Percentiles rank a stretch among this genome's conserved stretches.
phyloP scores from a whole-genome alignment of 352 stramenopile species.

The Chrysophaeum taylorii region DNA sequence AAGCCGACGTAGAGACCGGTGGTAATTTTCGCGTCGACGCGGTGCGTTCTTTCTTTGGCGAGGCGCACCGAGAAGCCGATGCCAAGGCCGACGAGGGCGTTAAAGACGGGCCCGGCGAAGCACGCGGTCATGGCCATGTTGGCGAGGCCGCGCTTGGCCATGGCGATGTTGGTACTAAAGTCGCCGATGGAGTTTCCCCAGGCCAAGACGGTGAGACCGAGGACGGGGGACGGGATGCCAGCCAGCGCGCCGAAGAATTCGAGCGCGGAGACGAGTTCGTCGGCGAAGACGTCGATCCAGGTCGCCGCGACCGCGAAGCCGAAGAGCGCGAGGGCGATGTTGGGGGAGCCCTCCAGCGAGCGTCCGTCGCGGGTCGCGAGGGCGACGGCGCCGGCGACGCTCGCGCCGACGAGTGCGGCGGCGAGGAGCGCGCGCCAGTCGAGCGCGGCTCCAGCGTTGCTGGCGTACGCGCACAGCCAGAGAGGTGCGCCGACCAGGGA shows the following conservation, averaged over 20 bases:
- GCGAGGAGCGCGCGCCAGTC: too few species aligned
- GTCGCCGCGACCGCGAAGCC: slow-evolving; percentile 54
- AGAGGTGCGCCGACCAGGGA: slow-evolving; percentile 65
- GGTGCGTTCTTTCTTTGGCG: slow-evolving; percentile 25
- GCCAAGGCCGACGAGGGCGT: slow-evolving; percentile 51
- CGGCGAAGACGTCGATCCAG: slow-evolving; percentile 56
- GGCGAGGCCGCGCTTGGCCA: slow-evolving; percentile 60
- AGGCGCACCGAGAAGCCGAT: slow-evolving; percentile 39
- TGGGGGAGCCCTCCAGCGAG: neutral
- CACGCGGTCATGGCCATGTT: slow-evolving; percentile 44
- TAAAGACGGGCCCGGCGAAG: slow-evolving; percentile 43
- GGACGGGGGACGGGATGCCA: slow-evolving; percentile 51
- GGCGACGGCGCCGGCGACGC: slow-evolving; percentile 8
- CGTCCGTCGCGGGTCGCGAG: neutral
- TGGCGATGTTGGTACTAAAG: slow-evolving; percentile 66
- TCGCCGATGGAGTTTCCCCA: slow-evolving; percentile 74
- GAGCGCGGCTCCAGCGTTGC: slow-evolving; percentile 33
- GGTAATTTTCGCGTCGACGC: slow-evolving; percentile 34
- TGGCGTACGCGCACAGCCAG: slow-evolving; percentile 61
- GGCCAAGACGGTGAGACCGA: slow-evolving; percentile 69
- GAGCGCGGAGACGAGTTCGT: slow-evolving; percentile 47
- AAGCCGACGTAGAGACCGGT: slow-evolving; percentile 41
- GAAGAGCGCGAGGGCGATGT: slow-evolving; percentile 43
- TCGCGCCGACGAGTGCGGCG: neutral
- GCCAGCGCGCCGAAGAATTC: slow-evolving; percentile 56